phyloP scores from a whole-genome alignment of 352 stramenopile genomes.

The Phytophthora europaea region DNA sequence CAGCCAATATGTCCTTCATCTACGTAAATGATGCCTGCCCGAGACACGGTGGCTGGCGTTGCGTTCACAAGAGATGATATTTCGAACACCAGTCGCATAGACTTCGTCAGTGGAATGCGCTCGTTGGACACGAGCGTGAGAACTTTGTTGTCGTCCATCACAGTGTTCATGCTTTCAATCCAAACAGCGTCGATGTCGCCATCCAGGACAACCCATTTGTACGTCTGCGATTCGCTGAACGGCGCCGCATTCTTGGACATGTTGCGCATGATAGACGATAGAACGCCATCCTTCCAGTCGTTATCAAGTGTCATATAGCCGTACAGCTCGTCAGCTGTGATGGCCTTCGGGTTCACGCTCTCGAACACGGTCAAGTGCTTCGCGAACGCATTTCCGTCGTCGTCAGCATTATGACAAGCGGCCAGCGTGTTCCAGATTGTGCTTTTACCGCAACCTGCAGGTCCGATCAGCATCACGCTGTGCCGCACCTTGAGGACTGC shows the following conservation, averaged over 20 bases:
- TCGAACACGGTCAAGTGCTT: conserved; percentile 95
- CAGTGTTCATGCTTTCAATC: conserved; percentile 95
- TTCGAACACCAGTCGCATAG: conserved; percentile 98
- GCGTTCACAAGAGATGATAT: conserved; percentile 97
- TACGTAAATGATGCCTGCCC: conserved; percentile 97
- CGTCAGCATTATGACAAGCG: conserved; percentile 66
- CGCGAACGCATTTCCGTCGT: conserved; percentile 67
- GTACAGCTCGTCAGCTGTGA: conserved; percentile 94
- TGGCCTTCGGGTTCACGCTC: conserved; percentile 96
- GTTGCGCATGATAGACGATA: conserved; percentile 97
- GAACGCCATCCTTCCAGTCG: conserved; percentile 97
- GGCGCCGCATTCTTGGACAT: conserved; percentile 95
- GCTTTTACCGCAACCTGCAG: conserved; percentile 95
- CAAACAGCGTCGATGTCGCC: conserved; percentile 96
- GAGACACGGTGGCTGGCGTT: conserved; percentile 96
- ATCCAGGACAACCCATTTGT: conserved; percentile 94
- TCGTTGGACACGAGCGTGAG: conserved; percentile 98
- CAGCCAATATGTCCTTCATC: conserved; percentile 95
- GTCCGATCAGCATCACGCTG: conserved; percentile 97
- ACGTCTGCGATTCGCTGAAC: conserved; percentile 90
- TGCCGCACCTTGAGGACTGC: conserved; percentile 96
- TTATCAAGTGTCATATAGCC: conserved; percentile 98
- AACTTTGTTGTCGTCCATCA: conserved; percentile 96
- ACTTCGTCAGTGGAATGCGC: conserved; percentile 95
- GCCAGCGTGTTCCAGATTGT: conserved; percentile 97